Conservation (phyloP, 1,284 basidiomycete species). For the Apiotrichum domesticum region DNA sequence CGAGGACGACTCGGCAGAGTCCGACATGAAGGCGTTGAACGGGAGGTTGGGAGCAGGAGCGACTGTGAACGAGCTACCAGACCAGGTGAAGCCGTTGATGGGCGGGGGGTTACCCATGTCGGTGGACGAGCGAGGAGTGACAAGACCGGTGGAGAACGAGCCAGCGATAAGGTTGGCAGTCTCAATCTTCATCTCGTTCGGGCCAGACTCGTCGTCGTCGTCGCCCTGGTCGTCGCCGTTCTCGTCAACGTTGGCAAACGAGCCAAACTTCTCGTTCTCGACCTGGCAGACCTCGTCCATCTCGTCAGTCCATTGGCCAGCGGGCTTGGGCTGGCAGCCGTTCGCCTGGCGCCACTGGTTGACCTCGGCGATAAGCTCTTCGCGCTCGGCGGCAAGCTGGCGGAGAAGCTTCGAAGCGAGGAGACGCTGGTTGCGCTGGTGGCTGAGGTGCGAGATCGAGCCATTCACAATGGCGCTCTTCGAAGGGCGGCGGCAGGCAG, state of each 20-base stretch:
- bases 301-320: slow-evolving; percentile 46
- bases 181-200: slow-evolving; percentile 19
- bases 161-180: slow-evolving; percentile 15
- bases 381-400: slow-evolving; percentile 64
- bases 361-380: slow-evolving; percentile 72
- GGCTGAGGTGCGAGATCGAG: slow-evolving; percentile 74
- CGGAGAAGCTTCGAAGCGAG: slow-evolving; percentile 71
- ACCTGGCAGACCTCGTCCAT: slow-evolving; percentile 43
- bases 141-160: slow-evolving; percentile 18
- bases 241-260: slow-evolving; percentile 33
- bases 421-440: slow-evolving; percentile 69
- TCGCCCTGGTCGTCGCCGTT: slow-evolving; percentile 35
- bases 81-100: slow-evolving; percentile 6
- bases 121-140: slow-evolving; percentile 31
- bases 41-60: slow-evolving; percentile 9
- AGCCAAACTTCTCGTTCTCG: slow-evolving; percentile 46
- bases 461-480: slow-evolving; percentile 94
- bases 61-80: slow-evolving; percentile 8
- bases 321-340: slow-evolving; percentile 50
- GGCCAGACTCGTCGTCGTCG: slow-evolving; percentile 23
- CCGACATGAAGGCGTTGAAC: slow-evolving; percentile 27
- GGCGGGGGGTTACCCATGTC: slow-evolving; percentile 16
- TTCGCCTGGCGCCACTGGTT: slow-evolving; percentile 80
- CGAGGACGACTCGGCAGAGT: slow-evolving; percentile 18
- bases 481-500: slow-evolving; percentile 80